Percentiles rank a stretch among this genome's conserved stretches.
These are phyloP conservation scores for Podaxis carcinomalis DNA, from an alignment of 768 basidiomycete species.

Conservation along the genomic window DNA sequence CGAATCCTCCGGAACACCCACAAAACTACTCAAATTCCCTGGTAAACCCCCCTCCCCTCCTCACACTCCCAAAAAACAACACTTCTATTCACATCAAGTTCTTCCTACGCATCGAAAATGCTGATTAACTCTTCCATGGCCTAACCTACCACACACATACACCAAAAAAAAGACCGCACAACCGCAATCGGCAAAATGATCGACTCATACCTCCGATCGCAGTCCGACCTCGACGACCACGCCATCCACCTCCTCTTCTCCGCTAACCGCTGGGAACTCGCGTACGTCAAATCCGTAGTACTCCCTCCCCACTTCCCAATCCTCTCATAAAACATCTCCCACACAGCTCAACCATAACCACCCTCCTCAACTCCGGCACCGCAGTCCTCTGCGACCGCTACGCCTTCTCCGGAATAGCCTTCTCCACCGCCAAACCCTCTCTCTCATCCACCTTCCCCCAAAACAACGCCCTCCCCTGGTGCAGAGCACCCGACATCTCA, in stretches of 20 bases:
- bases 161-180: slow-evolving; percentile 62
- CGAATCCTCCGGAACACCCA: slow-evolving; percentile 36
- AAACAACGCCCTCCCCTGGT: slow-evolving; percentile 70
- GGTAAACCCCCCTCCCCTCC: slow-evolving; percentile 44
- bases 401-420: slow-evolving; percentile 94
- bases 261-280: slow-evolving; percentile 95
- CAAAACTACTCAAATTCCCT: slow-evolving; percentile 80
- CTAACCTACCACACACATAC: not conserved
- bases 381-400: slow-evolving; percentile 89
- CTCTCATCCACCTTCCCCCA: not conserved
- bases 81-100: not conserved
- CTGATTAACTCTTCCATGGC: not conserved
- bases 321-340: not conserved
- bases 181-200: slow-evolving; percentile 92
- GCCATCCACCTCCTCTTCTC: slow-evolving; percentile 93
- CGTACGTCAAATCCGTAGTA: slow-evolving; percentile 39
- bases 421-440: slow-evolving; percentile 58
- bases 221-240: slow-evolving; percentile 85
- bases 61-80: not conserved
- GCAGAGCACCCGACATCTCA: slow-evolving; percentile 77
- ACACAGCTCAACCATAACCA: slow-evolving; percentile 55
- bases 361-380: slow-evolving; percentile 56
- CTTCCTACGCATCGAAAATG: not conserved
- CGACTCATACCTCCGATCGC: slow-evolving; percentile 81
- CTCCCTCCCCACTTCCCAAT: not conserved